Base-by-base conservation (phyloP, 2,329 filamentous ascomycete species). In the Monosporascus sp. region DNA sequence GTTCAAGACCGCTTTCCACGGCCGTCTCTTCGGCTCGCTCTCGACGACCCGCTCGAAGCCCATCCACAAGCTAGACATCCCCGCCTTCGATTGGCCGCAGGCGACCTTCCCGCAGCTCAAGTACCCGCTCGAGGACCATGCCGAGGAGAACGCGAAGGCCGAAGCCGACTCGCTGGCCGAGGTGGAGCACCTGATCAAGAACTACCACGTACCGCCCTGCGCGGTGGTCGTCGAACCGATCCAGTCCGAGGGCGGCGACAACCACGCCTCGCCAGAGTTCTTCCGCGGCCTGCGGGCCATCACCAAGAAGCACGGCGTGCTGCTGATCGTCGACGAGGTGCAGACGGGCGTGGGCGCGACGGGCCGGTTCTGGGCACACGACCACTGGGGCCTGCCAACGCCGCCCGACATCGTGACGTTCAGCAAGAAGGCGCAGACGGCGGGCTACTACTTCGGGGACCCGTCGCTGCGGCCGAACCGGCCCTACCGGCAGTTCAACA, bases 401-500 rank as follows among this genome's bases (percentile, higher is more conserved):
- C 89, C 91, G 8, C 91, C 91, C 0, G 91, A 96, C 76, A 94
- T 96, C 78, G 91, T 96, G 45, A 96, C 91, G 54, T 96, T 96
- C 76, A 89, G 85, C 67, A 96, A 96, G 80, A 96, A 96, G 80
- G 92, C 91, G 3, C 91, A 96, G 75, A 89, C 91, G 2, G 91
- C 92, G 7, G 91, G 91, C 37, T 96, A 93, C 80, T 96, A 94
- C 80, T 96, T 86, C 69, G 87, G 87, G 56, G 87, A 94, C 78
- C 81, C 84, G 9, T 85, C 83, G 43, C 80, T 96, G 62, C 81
- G 89, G 14, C 91, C 91, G 58, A 96, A 96, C 78, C 92, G 92
- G 80, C 88, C 92, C 6, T 96, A 96, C 79, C 86, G 91, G 57
- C 91, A 96, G 74, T 96, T 96, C 81, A 96, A 96, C 80, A 96